Conservation (phyloP, 202 grass and related monocot species). For the Setaria viridis region DNA sequence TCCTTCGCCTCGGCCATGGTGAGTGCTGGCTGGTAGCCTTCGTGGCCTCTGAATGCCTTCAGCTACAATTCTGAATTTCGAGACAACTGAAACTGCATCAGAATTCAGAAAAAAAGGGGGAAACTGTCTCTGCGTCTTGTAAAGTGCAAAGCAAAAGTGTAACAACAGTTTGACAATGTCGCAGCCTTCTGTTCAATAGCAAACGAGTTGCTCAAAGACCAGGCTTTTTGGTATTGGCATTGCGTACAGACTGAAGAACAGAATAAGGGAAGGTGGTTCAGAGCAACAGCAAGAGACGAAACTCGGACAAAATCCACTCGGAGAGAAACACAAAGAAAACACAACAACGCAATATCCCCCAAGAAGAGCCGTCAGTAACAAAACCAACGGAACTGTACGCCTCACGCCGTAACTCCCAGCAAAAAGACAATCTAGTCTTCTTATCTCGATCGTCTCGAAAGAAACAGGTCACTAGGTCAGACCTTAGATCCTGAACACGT, state of each 20-base stretch:
- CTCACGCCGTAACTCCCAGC: neutral
- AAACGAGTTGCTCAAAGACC: neutral
- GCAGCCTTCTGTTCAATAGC: neutral
- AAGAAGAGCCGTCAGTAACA: neutral
- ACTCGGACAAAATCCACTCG: neutral
- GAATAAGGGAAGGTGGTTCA: neutral
- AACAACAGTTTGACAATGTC: neutral
- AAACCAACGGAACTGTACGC: neutral
- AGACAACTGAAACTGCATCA: neutral
- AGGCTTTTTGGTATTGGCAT: neutral
- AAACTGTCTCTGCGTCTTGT: neutral
- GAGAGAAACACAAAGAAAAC: neutral
- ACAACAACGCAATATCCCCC: neutral
- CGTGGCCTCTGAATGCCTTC: neutral
- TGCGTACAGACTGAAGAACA: neutral
- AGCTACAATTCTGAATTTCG: conserved; percentile 19
- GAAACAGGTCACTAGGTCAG: neutral
- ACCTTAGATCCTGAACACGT: neutral
- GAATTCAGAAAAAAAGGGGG: neutral
- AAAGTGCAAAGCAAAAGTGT: neutral
- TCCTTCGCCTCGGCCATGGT: conserved; percentile 45
- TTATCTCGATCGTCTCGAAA: neutral
- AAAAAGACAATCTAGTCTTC: neutral
- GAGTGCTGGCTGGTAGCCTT: neutral
- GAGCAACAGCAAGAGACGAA: neutral